Base-by-base conservation (phyloP, 192 early-diverging fungal species). In the Linnemannia exigua region DNA sequence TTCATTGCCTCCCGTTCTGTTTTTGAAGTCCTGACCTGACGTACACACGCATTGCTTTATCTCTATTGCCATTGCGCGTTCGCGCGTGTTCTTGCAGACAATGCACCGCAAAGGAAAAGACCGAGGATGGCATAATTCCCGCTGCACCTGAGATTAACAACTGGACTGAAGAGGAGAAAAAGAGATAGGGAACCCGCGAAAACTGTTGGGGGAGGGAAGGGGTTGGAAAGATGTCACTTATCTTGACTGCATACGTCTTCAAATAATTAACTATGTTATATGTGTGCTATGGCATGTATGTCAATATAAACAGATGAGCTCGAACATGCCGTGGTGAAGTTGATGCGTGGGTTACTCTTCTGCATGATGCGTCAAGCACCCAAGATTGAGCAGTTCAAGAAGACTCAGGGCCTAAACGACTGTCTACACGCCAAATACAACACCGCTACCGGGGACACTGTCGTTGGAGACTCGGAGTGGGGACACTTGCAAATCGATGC, bases 401-500 rank as follows among this genome's bases (percentile, higher is more conserved):
- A 95, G 77, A 94, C 94, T 16, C 96, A 96, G 79, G 72, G 89
- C 22, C 86, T 92, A 20, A 68, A 89, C n/a, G 89, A 97, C 81
- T 86, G 94, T 19, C 91, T 97, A 17, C 96, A 97, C 76, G 96
- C 96, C 66, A 97, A 97, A 88, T 97, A 95, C 88, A 94, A 95
- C 72, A 97, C 95, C 11, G 87, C 87, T 11, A 96, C 95, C 2
- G 95, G 95, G n/a, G 95, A 92, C 72, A 95, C 95, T 63, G 96
- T 97, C 35, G 95, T 97, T 16, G 94, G 92, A 25, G 96, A 97
- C 79, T 82, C 81, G 4, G 94, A 94, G 44, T 97, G 96, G 96
- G 96, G 95, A 37, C 96, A 97, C 87, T 83, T 96, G 77, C 96
- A 97, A 84, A 93, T 96, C 67, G 96, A 97, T 84, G 96, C 96